phyloP scores from a whole-genome alignment of 371 early-diverging fungal genomes.

The Rhizopus stolonifer region DNA sequence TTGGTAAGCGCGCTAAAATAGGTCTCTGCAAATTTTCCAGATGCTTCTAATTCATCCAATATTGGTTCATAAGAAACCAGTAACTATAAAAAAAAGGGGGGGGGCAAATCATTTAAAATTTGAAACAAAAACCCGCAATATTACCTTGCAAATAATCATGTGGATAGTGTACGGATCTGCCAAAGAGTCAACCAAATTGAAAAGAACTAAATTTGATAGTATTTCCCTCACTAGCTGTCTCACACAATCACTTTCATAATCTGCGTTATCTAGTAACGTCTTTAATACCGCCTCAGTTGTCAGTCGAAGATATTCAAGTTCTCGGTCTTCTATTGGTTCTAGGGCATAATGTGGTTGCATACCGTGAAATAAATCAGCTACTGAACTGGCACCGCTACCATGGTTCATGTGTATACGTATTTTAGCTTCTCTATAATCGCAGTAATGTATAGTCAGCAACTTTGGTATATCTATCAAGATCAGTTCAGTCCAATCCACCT shows the following conservation, averaged over 20 bases:
- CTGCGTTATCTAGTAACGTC: constrained; percentile 38
- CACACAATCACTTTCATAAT: constrained; percentile 53
- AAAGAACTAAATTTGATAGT: constrained; percentile 47
- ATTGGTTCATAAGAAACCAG: constrained; percentile 25
- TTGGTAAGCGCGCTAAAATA: constrained; percentile 29
- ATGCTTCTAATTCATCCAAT: constrained; percentile 35
- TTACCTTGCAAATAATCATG: constrained; percentile 58
- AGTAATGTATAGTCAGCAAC: constrained; percentile 51
- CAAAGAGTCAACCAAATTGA: constrained; percentile 45
- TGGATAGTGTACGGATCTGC: constrained; percentile 62
- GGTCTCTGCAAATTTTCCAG: constrained; percentile 30
- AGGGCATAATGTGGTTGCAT: constrained; percentile 63
- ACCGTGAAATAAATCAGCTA: constrained; percentile 58
- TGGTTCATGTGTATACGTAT: constrained; percentile 48
- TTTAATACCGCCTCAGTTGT: constrained; percentile 48
- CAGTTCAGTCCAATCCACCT: constrained; percentile 62
- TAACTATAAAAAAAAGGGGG: constrained; percentile 16
- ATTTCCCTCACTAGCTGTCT: constrained; percentile 60
- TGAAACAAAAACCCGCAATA: not conserved
- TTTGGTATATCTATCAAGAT: constrained; percentile 52
- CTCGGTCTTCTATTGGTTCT: constrained; percentile 39
- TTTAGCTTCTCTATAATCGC: constrained; percentile 53
- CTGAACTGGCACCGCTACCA: constrained; percentile 44
- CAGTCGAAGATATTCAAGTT: constrained; percentile 53
- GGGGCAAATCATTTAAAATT: not conserved